Evolutionary conservation across 768 basidiomycete species (phyloP).

Genomic region (Leccinum variicolor): DNA sequence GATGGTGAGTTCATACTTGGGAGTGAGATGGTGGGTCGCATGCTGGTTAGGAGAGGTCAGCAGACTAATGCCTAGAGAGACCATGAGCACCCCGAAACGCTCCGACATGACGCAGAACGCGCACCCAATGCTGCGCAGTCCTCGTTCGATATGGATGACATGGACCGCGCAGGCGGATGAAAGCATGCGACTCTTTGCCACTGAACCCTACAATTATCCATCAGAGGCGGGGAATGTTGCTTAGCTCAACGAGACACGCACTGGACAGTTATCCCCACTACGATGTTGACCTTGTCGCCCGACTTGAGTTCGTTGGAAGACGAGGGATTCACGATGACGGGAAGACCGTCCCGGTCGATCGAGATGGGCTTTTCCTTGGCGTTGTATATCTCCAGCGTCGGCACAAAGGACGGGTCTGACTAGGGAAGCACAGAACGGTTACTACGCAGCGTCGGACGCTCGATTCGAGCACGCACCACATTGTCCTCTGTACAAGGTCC

Average conservation of each 20-base stretch:
- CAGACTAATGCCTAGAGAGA: constrained; percentile 47
- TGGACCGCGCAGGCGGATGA: constrained; percentile 34
- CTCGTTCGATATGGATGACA: constrained; percentile 36
- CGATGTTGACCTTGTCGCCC: constrained; percentile 51
- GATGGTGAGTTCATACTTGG: constrained; percentile 48
- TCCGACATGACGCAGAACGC: constrained; percentile 16
- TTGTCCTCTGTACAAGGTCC: constrained; percentile 49
- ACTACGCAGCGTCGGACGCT: neutral
- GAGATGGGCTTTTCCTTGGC: constrained; percentile 45
- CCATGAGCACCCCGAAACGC: neutral
- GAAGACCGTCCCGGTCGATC: constrained; percentile 36
- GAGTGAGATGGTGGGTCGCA: constrained; percentile 63
- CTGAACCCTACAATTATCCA: constrained; percentile 35
- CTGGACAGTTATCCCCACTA: constrained; percentile 43
- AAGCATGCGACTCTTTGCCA: constrained; percentile 55
- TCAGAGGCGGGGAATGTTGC: neutral
- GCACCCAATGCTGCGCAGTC: constrained; percentile 55
- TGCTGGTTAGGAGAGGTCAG: constrained; percentile 41
- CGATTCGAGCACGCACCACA: constrained; percentile 41
- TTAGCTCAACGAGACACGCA: constrained; percentile 29
- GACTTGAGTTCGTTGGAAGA: constrained; percentile 44
- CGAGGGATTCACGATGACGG: constrained; percentile 35
- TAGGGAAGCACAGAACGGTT: constrained; percentile 21
- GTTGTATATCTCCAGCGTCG: constrained; percentile 47
- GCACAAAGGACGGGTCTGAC: constrained; percentile 47